Conservation (phyloP, 345 rosid species). For the Aurinia saxatilis region DNA sequence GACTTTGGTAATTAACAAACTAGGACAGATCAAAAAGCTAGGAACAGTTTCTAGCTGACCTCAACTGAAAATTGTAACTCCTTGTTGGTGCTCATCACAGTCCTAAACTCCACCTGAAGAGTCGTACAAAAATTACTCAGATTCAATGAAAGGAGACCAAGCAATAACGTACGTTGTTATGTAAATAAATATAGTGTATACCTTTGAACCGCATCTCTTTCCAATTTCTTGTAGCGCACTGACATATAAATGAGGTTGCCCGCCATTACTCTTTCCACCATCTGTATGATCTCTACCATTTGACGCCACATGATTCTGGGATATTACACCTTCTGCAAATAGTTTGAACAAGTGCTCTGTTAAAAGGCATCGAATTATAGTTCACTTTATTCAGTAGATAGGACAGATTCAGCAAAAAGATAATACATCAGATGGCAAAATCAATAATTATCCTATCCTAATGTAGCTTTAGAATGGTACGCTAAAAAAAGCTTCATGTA, state of each 20-base stretch:
- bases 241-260: conserved; percentile 58
- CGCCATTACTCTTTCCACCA: conserved; percentile 52
- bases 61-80: conserved; percentile 93
- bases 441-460: background rate
- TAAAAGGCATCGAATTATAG: background rate
- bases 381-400: background rate
- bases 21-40: background rate
- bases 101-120: conserved; percentile 75
- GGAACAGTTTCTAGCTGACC: conserved; percentile 43
- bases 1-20: conserved; percentile 4
- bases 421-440: background rate
- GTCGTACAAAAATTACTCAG: conserved; percentile 1
- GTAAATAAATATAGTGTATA: conserved; percentile 22
- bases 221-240: conserved; percentile 91
- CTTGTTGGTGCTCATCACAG: conserved; percentile 77
- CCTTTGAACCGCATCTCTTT: conserved; percentile 86
- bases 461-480: background rate
- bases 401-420: background rate
- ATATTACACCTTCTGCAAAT: conserved; percentile 49
- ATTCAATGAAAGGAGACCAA: background rate
- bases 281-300: conserved; percentile 54
- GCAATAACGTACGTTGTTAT: conserved; percentile 9
- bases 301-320: conserved; percentile 43
- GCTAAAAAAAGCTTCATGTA: background rate
- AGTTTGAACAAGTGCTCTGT: conserved; percentile 23